Evolutionary conservation across 176 grass and related monocot species (phyloP).

Genomic region (Triticum turgidum): DNA sequence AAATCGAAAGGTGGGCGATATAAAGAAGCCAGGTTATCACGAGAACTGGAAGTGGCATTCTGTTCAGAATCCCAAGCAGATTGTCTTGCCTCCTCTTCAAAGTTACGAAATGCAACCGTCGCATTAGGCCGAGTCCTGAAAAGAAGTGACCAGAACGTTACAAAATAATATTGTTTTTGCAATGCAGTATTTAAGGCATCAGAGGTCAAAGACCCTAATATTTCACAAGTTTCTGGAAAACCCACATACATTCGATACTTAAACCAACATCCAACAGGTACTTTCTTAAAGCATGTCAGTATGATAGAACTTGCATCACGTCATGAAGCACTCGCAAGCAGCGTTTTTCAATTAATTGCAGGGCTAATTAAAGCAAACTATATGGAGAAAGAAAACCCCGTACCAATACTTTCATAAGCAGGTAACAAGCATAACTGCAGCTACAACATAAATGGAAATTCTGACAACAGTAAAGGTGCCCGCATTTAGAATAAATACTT

Average conservation of each 20-base stretch:
- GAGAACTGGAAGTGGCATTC: slow-evolving; percentile 54
- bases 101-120: slow-evolving; percentile 76
- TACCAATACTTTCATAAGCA: neutral
- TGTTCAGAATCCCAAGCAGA: slow-evolving; percentile 78
- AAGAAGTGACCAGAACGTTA: neutral
- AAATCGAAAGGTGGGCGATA: slow-evolving; percentile 87
- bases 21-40: slow-evolving; percentile 78
- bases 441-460: neutral
- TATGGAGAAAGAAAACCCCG: neutral
- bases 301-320: neutral
- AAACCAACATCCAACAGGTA: neutral
- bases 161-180: neutral
- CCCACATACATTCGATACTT: neutral
- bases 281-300: neutral
- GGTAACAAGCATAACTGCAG: neutral
- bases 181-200: neutral
- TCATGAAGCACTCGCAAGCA: neutral
- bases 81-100: slow-evolving; percentile 83
- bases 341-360: neutral
- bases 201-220: neutral
- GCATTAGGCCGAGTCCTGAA: slow-evolving; percentile 56
- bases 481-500: neutral
- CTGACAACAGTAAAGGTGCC: neutral
- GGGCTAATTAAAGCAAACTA: neutral
- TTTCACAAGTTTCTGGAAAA: neutral